Conservation (phyloP, 2,329 filamentous ascomycete species). For the Fusarium armeniacum region DNA sequence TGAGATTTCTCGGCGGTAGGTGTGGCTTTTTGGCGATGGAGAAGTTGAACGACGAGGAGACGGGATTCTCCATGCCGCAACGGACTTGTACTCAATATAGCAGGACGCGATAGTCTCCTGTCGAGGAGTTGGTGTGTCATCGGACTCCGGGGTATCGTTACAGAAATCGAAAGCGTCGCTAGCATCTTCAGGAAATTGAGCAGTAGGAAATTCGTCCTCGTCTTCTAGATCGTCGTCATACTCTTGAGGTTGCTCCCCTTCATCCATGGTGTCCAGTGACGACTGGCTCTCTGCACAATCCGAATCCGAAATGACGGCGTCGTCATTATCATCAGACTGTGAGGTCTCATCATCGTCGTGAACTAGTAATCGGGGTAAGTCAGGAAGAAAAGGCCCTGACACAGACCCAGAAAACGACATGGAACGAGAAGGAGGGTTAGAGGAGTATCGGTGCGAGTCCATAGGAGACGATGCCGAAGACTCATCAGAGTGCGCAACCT, state of each 20-base stretch:
- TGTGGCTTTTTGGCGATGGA: slow-evolving; percentile 55
- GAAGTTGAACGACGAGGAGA: slow-evolving; percentile 53
- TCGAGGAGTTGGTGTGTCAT: slow-evolving; percentile 62
- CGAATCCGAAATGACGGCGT: slow-evolving; percentile 61
- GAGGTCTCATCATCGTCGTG: slow-evolving; percentile 61
- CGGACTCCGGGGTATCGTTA: slow-evolving; percentile 58
- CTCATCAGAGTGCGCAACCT: slow-evolving; percentile 62
- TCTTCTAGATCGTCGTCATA: slow-evolving; percentile 55
- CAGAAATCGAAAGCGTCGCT: slow-evolving; percentile 54
- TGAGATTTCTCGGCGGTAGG: slow-evolving; percentile 49
- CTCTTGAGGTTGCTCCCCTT: slow-evolving; percentile 51
- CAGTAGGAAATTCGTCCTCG: slow-evolving; percentile 54
- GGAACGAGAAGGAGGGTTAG: slow-evolving; percentile 61
- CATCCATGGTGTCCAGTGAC: slow-evolving; percentile 52
- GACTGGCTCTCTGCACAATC: slow-evolving; percentile 60
- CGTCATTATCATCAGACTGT: slow-evolving; percentile 62
- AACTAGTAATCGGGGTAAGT: slow-evolving; percentile 49
- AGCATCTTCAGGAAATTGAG: slow-evolving; percentile 59
- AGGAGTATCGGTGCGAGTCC: slow-evolving; percentile 53
- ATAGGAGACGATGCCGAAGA: slow-evolving; percentile 57
- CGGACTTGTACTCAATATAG: slow-evolving; percentile 57
- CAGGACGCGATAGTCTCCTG: slow-evolving; percentile 54
- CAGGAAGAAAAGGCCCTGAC: slow-evolving; percentile 56
- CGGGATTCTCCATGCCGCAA: slow-evolving; percentile 53
- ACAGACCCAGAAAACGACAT: slow-evolving; percentile 68